Evolutionary conservation across 73 alveolate genomes (phyloP), one percentile per base, ranked within the genome.

Genomic region (Stentor coeruleus): DNA sequence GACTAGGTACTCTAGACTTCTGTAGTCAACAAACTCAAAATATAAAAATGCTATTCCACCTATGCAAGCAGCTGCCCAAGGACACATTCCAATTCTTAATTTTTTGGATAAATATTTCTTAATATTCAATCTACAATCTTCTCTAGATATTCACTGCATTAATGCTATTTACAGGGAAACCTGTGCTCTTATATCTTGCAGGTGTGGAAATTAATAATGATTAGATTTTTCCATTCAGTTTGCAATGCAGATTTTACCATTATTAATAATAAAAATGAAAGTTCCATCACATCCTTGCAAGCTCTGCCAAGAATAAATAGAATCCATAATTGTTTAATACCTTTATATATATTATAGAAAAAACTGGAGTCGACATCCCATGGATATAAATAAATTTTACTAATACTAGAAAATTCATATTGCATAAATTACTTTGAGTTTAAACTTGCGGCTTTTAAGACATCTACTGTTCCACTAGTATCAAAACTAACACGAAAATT

Each of bases 151-250:
- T 60, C 80, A 60, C 41, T n/a, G 11, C 41, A 60, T 60, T 11
- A 38, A 60, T 26, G 58, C 37, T 6, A 60, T 14, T 14, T 14
- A 11, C 28, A 38, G 80, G 28, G 80, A 60, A 26, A 60, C 11
- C 41, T 60, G 80, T 38, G 80, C 80, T n/a, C 36, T 60, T 6
- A 60, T 60, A 11, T 11, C 80, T 14, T 60, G 80, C 28, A 6
- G 41, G 28, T 14, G 20, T n/a, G 6, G 80, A 6, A 28, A 26
- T 60, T 35, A 14, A n/a, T 14, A 35, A 60, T 60, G 37, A n/a
- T 60, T n/a, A 28, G 28, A 26, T 60, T 6, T 28, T 60, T 60
- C 20, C 55, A 28, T 28, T 11, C 80, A 28, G 59, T 6, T 14
- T 60, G 80, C 28, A 14, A 6, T 28, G 41, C 41, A 6, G 41